Evolutionary conservation across 2,329 filamentous ascomycete species (phyloP).

Genomic region (Endocalyx cinctus): DNA sequence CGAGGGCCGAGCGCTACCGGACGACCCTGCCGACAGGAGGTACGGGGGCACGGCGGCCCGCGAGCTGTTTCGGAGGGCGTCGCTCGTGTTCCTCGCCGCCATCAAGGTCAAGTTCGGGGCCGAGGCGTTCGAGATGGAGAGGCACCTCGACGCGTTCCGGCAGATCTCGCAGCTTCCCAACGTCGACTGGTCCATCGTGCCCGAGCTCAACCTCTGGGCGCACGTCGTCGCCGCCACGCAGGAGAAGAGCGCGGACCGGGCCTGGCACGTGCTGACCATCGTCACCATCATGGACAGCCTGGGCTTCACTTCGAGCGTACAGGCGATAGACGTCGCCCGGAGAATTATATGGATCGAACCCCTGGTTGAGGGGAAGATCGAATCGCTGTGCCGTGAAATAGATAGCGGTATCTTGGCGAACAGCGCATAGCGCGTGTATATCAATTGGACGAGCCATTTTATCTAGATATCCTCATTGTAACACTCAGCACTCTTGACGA

Average conservation of each 20-base stretch:
- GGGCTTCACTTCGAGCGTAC: conserved; percentile 10
- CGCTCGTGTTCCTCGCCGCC: conserved; percentile 21
- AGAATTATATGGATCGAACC: conserved; percentile 23
- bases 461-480: too few relatives aligned
- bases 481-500: too few relatives aligned
- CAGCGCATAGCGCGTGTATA: not conserved
- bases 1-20: conserved; percentile 18
- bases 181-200: conserved; percentile 20
- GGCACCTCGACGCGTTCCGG: conserved; percentile 22
- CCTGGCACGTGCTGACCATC: conserved; percentile 21
- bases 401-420: conserved; percentile 10
- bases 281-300: conserved; percentile 19
- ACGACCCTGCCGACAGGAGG: conserved; percentile 6
- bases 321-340: conserved; percentile 18
- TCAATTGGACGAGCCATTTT: too few relatives aligned
- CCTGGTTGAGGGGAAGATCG: conserved; percentile 17
- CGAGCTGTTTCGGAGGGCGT: conserved; percentile 21
- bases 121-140: conserved; percentile 13
- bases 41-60: conserved; percentile 20
- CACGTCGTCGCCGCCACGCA: conserved; percentile 20
- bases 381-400: conserved; percentile 16
- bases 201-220: conserved; percentile 26
- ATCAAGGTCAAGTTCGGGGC: conserved; percentile 20
- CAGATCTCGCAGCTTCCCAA: conserved; percentile 21
- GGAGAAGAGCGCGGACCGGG: conserved; percentile 14